phyloP scores from a whole-genome alignment of 106 monocot genomes.

The Phalaenopsis equestris region DNA sequence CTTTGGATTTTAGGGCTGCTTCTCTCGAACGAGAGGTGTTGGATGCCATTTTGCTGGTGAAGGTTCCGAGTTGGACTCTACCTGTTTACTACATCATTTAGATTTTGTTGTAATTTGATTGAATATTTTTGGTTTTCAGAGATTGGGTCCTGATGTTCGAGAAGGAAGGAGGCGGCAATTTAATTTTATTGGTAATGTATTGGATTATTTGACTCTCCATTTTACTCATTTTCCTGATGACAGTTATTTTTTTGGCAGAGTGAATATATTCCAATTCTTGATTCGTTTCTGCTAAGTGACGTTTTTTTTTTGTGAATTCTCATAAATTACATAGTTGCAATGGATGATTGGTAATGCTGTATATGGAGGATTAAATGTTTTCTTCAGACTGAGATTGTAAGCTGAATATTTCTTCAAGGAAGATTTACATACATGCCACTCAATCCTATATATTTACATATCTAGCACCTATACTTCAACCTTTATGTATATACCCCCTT shows the following conservation, averaged over 20 bases:
- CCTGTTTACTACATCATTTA: background rate
- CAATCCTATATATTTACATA: too few relatives aligned
- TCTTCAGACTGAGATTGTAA: background rate
- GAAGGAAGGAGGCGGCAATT: constrained; percentile 94
- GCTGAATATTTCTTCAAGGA: background rate
- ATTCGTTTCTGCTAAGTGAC: background rate
- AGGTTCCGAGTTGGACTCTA: constrained; percentile 25
- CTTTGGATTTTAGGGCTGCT: constrained; percentile 37
- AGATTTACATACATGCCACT: too few relatives aligned
- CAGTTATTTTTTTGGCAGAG: background rate
- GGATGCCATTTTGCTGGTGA: constrained; percentile 79
- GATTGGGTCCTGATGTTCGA: constrained; percentile 85
- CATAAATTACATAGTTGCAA: background rate
- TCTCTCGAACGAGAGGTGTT: constrained; percentile 69
- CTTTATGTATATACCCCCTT: too few relatives aligned
- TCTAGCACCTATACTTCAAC: too few relatives aligned
- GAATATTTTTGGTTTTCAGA: constrained; percentile 32
- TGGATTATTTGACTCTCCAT: background rate
- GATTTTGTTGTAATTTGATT: background rate
- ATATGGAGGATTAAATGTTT: background rate
- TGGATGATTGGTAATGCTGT: background rate
- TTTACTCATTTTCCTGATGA: background rate
- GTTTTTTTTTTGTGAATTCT: background rate
- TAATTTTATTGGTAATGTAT: constrained; percentile 65
- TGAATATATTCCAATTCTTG: background rate